phyloP scores from a whole-genome alignment of 257 asterid genomes.

The Mentha longifolia region DNA sequence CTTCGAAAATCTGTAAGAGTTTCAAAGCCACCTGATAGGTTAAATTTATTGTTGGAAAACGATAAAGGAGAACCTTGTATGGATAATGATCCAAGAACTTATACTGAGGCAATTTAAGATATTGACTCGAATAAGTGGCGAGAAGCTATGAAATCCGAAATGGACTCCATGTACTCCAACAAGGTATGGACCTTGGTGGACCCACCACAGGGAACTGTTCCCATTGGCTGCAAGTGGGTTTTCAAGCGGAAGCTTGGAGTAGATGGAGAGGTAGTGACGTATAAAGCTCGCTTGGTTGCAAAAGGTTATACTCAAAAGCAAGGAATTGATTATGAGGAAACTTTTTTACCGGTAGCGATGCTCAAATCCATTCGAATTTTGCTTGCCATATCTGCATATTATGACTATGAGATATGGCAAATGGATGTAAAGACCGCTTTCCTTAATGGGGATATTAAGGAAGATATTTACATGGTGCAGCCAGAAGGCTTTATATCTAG shows the following conservation, averaged over 20 bases:
- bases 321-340: neutral
- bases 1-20: neutral
- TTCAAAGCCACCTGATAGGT: neutral
- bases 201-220: neutral
- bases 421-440: constrained; percentile 1
- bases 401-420: neutral
- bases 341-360: neutral
- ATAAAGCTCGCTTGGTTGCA: neutral
- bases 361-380: neutral
- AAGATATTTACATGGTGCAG: neutral
- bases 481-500: constrained; percentile 4
- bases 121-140: neutral
- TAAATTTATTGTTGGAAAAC: neutral
- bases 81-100: neutral
- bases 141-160: neutral
- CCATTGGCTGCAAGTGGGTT: neutral
- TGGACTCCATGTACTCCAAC: neutral
- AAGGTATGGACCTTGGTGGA: neutral
- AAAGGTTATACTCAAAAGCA: neutral
- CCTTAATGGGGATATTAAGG: neutral
- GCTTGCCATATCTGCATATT: neutral
- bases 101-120: neutral
- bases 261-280: neutral
- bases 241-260: neutral
- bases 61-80: neutral